Base-by-base conservation (phyloP, 169 alveolate species). In the Cryptosporidium parvum region DNA sequence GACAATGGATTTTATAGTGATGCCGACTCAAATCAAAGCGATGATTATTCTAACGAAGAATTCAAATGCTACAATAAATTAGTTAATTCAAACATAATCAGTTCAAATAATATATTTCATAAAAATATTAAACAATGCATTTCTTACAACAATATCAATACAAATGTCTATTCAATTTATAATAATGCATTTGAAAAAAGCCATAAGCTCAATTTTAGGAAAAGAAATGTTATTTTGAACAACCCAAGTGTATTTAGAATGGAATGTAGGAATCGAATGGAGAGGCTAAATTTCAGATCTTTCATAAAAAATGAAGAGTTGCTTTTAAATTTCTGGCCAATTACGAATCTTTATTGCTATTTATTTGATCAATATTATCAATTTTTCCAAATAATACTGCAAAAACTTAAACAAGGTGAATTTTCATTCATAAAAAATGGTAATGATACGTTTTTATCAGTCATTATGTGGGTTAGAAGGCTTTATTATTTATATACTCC, bases 391-490 rank as follows among this genome's bases (percentile, higher is more conserved):
- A 7, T 80, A 26, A 80, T 80, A 29, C 53, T 80, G 10, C 21
- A 62, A 18, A 42, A 80, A 29, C 69, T 80, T n/a, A 44, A 44
- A 58, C 65, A 42, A 62, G 67, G 52, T 42, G 45, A 42, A 12
- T 42, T 80, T 80, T 80, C 89, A 1, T 80, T 80, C 42, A 39
- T 65, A 12, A 80, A 59, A 39, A 80, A 80, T 62, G 56, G 89
- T 5, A 80, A 80, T 42, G 89, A 80, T 45, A 80, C 89, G 8
- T 80, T 80, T 80, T 62, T 80, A 44, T 80, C 89, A 8, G 62
- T 80, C 18, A 80, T 80, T 21, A 62, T 59, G 73, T 80, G 89
- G 89, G 89, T 80, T 44, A 80, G 89, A 44, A 80, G 89, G 21
- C 45, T 80, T 10, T 80, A 80, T 62, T 80, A 80, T 59, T 1